Conservation (phyloP, 768 basidiomycete species). For the Boletus fagicola region DNA sequence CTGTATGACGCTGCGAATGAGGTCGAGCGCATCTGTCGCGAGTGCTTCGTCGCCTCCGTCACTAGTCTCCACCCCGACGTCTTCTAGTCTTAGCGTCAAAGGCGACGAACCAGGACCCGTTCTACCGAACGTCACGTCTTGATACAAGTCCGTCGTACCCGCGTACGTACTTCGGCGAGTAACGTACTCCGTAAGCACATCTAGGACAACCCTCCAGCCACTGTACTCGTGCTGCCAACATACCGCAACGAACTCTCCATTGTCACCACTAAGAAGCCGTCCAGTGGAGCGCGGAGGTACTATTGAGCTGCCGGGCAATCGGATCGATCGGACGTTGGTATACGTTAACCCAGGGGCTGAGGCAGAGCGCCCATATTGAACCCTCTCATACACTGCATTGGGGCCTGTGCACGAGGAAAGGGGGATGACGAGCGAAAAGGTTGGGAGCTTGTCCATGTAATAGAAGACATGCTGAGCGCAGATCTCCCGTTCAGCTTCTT, state of each 20-base stretch:
- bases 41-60: conserved; percentile 59
- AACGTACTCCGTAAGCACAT: conserved; percentile 75
- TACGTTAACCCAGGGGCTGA: conserved; percentile 54
- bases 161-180: conserved; percentile 51
- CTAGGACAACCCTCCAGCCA: conserved; percentile 85
- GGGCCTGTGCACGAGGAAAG: conserved; percentile 58
- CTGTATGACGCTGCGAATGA: conserved; percentile 74
- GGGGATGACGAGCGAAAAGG: conserved; percentile 74
- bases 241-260: conserved; percentile 61
- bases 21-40: conserved; percentile 73
- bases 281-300: conserved; percentile 68
- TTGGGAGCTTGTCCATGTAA: conserved; percentile 69
- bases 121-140: conserved; percentile 52
- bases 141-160: conserved; percentile 41
- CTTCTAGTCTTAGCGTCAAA: conserved; percentile 54
- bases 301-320: conserved; percentile 71
- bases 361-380: conserved; percentile 53
- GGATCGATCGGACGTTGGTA: conserved; percentile 62
- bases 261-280: conserved; percentile 68
- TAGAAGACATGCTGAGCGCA: conserved; percentile 72
- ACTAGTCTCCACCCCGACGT: conserved; percentile 71
- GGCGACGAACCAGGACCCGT: conserved; percentile 38
- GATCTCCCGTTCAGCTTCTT: conserved; percentile 48
- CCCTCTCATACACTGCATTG: conserved; percentile 69
- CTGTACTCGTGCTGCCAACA: conserved; percentile 81